These are phyloP conservation scores for Aphanomyces invadans DNA, from an alignment of 352 stramenopile genomes.

Conservation along the genomic window DNA sequence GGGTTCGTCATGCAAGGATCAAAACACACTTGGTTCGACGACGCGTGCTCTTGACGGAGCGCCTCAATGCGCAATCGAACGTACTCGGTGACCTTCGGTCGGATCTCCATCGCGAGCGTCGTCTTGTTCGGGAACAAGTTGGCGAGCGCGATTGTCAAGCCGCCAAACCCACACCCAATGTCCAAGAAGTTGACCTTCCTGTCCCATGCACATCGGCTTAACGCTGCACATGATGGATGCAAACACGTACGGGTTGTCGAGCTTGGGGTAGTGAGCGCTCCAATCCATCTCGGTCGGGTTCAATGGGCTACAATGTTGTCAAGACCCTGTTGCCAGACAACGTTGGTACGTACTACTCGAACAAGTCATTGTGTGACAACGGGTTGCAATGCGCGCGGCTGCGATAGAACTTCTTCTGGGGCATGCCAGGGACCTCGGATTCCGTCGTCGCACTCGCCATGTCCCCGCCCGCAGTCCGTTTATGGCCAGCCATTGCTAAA, in stretches of 20 bases:
- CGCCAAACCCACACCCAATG: conserved; percentile 96
- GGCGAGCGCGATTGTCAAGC: conserved; percentile 91
- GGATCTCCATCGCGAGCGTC: conserved; percentile 96
- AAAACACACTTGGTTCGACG: conserved; percentile 28
- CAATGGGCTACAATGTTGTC: conserved; percentile 44
- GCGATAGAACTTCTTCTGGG: conserved; percentile 96
- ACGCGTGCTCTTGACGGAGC: conserved; percentile 62
- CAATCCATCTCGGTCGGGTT: conserved; percentile 88
- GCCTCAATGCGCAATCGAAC: conserved; percentile 87
- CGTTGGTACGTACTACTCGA: conserved; percentile 81
- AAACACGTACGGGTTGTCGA: conserved; percentile 57
- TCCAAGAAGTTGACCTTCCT: conserved; percentile 91
- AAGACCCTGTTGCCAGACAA: too few species aligned
- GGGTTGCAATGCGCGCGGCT: conserved; percentile 95
- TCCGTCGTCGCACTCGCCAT: conserved; percentile 10
- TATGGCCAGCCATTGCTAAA: conserved; percentile 18
- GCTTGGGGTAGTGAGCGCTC: conserved; percentile 87
- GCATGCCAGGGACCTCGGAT: conserved; percentile 27
- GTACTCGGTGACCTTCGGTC: conserved; percentile 92
- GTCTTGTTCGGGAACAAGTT: conserved; percentile 89
- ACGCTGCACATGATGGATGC: background rate
- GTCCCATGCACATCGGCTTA: conserved; percentile 1
- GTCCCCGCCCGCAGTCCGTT: conserved; percentile 18
- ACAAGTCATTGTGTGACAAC: conserved; percentile 94
- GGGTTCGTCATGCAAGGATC: too few species aligned